These are phyloP conservation scores for Suillus cothurnatus DNA, from an alignment of 768 basidiomycete species.

Conservation along the genomic window DNA sequence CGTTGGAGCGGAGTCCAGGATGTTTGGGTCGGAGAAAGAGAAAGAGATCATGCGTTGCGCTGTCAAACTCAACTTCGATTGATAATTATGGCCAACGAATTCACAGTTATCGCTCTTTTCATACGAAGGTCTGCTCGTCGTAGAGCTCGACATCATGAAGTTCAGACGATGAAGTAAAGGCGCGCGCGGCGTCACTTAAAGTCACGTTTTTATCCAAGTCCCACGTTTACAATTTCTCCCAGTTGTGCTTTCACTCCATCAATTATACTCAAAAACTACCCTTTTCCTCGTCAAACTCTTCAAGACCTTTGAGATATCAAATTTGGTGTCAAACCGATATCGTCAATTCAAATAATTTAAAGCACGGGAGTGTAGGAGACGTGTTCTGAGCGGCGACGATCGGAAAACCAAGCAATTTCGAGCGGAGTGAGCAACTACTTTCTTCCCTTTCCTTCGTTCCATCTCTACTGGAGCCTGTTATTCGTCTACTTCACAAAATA, in stretches of 20 bases:
- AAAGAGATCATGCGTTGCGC: slow-evolving; percentile 23
- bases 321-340: slow-evolving; percentile 12
- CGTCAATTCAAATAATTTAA: slow-evolving; percentile 12
- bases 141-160: slow-evolving; percentile 20
- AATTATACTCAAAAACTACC: slow-evolving; percentile 14
- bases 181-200: slow-evolving; percentile 22
- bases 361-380: slow-evolving; percentile 19
- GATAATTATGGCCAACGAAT: slow-evolving; percentile 30
- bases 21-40: slow-evolving; percentile 37
- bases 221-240: slow-evolving; percentile 33
- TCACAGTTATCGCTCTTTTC: slow-evolving; percentile 5
- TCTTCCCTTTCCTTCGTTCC: slow-evolving; percentile 14
- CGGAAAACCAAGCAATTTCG: slow-evolving; percentile 39
- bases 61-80: slow-evolving; percentile 13
- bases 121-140: slow-evolving; percentile 18
- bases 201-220: slow-evolving; percentile 27
- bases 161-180: slow-evolving; percentile 8
- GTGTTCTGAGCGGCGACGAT: slow-evolving; percentile 40
- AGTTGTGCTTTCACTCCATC: slow-evolving; percentile 29
- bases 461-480: slow-evolving; percentile 1
- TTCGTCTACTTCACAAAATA: slow-evolving; percentile 8
- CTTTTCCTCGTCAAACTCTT: slow-evolving; percentile 9
- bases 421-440: slow-evolving; percentile 34
- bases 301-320: slow-evolving; percentile 10
- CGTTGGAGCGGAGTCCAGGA: slow-evolving; percentile 38